A percentile compares a stretch with the other conserved stretches of the same genome.
These are phyloP conservation scores for Termitomyces sp. DNA, from an alignment of 768 basidiomycete species.

Conservation along the genomic window DNA sequence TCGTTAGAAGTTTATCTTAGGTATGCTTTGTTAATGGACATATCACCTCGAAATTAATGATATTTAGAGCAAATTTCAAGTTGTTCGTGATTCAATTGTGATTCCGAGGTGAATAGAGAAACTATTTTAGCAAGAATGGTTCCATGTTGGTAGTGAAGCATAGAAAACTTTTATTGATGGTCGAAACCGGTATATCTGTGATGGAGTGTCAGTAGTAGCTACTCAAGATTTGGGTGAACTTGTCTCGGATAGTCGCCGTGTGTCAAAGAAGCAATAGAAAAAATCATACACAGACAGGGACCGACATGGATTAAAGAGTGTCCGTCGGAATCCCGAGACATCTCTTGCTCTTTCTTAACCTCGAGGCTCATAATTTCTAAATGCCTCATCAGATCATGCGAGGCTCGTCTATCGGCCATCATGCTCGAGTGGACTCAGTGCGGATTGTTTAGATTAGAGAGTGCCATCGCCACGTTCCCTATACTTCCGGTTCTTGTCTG, in stretches of 20 bases:
- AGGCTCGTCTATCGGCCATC: constrained; percentile 6
- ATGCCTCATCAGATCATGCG: constrained; percentile 6
- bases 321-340: constrained; percentile 3
- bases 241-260: constrained; percentile 8
- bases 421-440: background rate
- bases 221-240: background rate
- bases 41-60: too few species aligned
- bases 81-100: background rate
- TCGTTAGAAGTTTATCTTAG: background rate
- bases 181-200: constrained; percentile 11
- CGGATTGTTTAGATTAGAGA: background rate
- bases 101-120: background rate
- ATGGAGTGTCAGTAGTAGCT: background rate
- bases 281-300: background rate
- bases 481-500: background rate
- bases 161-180: constrained; percentile 5
- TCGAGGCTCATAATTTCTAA: background rate
- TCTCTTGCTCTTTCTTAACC: background rate
- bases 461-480: constrained; percentile 11
- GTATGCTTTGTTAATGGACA: too few species aligned
- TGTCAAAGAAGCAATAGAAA: constrained; percentile 4
- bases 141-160: background rate
- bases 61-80: background rate
- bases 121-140: background rate
- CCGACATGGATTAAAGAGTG: constrained; percentile 6